Base-by-base conservation (phyloP, 2,329 filamentous ascomycete genomes). In the Fusarium napiforme region DNA sequence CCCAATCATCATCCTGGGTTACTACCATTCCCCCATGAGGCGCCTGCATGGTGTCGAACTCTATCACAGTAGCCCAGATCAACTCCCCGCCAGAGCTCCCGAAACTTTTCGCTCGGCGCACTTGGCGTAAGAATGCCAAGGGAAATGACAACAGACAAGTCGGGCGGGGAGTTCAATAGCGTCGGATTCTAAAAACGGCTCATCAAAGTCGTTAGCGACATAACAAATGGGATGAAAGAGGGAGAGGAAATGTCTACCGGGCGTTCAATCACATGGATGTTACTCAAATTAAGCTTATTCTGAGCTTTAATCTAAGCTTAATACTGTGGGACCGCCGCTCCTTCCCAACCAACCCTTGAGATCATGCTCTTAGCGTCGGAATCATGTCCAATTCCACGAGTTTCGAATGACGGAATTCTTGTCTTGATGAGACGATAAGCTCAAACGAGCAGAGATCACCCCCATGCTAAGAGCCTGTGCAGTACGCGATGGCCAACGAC, bases 31-130 rank as follows among this genome's bases (percentile, higher is more conserved):
- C 75, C 73, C 75, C 61, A 66, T 30, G 63, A 60, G 55, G 71
- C 66, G 67, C 63, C 34, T 32, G 40, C 59, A 52, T 37, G 64
- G 60, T 60, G 52, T 26, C 32, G 57, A 60, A 40, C 32, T 39
- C 28, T 55, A 37, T 42, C 15, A 30, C 26, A 32, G 19, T 39
- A 39, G 50, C 34, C 34, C 34, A 64, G 64, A 69, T 75, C 56
- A 66, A 71, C 74, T 76, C 74, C 74, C 74, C 74, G 74, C 26
- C 37, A 50, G 40, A 55, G 37, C 57, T 36, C 34, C 64, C 55
- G 39, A 59, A 37, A 15, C 43, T 65, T 59, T 56, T 53, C 49
- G 32, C 55, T 32, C 40, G n/a, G 39, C 36, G 19, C 42, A 34
- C 46, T 64, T 60, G 42, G 56, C 40, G 39, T 45, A n/a, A 45